These are phyloP conservation scores for Penicillium hordei DNA, from an alignment of 2,329 filamentous ascomycete species.

Conservation along the genomic window DNA sequence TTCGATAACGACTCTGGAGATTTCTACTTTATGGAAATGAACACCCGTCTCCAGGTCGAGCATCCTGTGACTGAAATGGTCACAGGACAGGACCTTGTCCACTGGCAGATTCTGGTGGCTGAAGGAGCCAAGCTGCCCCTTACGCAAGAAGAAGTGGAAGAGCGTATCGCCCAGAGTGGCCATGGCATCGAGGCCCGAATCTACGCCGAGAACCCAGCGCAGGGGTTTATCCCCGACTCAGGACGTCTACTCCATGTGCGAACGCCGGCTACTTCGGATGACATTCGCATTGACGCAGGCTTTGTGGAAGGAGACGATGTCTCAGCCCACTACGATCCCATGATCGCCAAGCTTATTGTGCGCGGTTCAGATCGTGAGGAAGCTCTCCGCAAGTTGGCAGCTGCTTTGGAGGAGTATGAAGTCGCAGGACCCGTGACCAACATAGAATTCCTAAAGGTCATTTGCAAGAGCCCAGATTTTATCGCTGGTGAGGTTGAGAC, in stretches of 20 bases:
- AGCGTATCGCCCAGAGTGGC: constrained; percentile 70
- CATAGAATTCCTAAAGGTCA: constrained; percentile 89
- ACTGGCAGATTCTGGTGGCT: constrained; percentile 92
- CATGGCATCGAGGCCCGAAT: constrained; percentile 94
- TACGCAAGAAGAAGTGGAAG: constrained; percentile 64
- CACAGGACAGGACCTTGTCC: constrained; percentile 75
- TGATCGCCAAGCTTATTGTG: constrained; percentile 98
- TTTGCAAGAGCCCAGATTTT: constrained; percentile 80
- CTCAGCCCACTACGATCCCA: constrained; percentile 93
- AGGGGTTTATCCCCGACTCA: constrained; percentile 90
- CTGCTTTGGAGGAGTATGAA: constrained; percentile 84
- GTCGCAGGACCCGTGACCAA: constrained; percentile 92
- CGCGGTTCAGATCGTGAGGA: constrained; percentile 74
- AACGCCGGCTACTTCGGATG: constrained; percentile 66
- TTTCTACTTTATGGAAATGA: constrained; percentile 73
- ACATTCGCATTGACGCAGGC: constrained; percentile 88
- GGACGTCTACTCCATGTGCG: constrained; percentile 80
- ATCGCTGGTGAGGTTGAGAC: constrained; percentile 88
- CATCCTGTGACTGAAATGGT: constrained; percentile 89
- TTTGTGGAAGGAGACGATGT: constrained; percentile 90
- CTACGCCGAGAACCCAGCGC: constrained; percentile 91
- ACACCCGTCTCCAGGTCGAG: constrained; percentile 87
- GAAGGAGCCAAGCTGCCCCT: constrained; percentile 67
- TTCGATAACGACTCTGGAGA: constrained; percentile 66
- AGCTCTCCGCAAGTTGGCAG: constrained; percentile 76